These are phyloP conservation scores for Boletus huronensis DNA, from an alignment of 768 basidiomycete genomes.

Conservation along the genomic window DNA sequence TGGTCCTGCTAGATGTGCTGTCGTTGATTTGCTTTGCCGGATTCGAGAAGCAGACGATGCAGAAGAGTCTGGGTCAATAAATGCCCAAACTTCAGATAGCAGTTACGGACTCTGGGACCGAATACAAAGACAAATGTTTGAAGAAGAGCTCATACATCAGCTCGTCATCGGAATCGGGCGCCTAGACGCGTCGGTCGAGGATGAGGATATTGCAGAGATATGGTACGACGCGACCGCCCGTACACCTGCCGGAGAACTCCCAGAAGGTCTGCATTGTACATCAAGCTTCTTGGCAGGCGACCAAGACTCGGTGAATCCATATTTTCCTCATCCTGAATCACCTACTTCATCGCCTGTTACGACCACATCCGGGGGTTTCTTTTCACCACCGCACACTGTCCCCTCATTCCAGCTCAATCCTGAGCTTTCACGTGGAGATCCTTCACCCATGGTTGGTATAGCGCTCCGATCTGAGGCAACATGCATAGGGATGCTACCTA, in stretches of 20 bases:
- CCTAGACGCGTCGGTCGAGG: slow-evolving; percentile 43
- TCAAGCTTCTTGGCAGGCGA: slow-evolving; percentile 9
- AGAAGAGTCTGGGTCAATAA: slow-evolving; percentile 35
- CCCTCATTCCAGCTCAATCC: slow-evolving; percentile 17
- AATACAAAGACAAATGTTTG: slow-evolving; percentile 61
- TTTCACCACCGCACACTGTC: slow-evolving; percentile 9
- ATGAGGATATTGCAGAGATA: slow-evolving; percentile 36
- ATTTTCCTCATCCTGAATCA: slow-evolving; percentile 45
- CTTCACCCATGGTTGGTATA: slow-evolving; percentile 11
- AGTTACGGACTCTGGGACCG: slow-evolving; percentile 47
- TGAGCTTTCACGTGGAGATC: slow-evolving; percentile 14
- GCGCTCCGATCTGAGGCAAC: slow-evolving; percentile 17
- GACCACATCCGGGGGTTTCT: slow-evolving; percentile 16
- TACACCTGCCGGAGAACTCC: slow-evolving; percentile 30
- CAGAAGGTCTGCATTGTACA: slow-evolving; percentile 14
- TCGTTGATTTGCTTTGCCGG: slow-evolving; percentile 74
- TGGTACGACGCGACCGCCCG: slow-evolving; percentile 32
- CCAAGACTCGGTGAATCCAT: slow-evolving; percentile 40
- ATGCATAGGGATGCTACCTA: slow-evolving; percentile 1
- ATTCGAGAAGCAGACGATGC: slow-evolving; percentile 58
- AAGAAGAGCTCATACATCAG: slow-evolving; percentile 78
- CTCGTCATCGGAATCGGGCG: slow-evolving; percentile 89
- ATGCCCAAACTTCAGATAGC: slow-evolving; percentile 29
- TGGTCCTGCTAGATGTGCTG: slow-evolving; percentile 65
- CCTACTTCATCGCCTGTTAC: slow-evolving; percentile 26